A percentile compares a stretch with the other conserved stretches of the same genome.
Conservation (phyloP, 306 rosid genomes). For the Acacia melanoxylon region DNA sequence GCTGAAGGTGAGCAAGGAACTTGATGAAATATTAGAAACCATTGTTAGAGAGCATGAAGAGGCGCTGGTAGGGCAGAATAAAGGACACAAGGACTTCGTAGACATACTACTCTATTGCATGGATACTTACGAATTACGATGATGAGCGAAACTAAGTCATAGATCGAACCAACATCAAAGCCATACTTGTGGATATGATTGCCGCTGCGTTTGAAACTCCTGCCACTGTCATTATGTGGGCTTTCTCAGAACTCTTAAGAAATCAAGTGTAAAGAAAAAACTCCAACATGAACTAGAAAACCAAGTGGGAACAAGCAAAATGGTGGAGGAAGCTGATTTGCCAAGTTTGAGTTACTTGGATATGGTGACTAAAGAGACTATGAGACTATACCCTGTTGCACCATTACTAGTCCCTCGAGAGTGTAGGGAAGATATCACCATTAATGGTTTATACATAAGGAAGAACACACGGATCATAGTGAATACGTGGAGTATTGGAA, state of each 20-base stretch:
- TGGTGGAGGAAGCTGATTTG: slow-evolving; percentile 44
- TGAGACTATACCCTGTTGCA: slow-evolving; percentile 40
- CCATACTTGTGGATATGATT: slow-evolving; percentile 39
- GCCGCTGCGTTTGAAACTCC: slow-evolving; percentile 31
- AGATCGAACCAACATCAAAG: slow-evolving; percentile 45
- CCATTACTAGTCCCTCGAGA: slow-evolving; percentile 39
- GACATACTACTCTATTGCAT: slow-evolving; percentile 34
- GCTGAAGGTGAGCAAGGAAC: slow-evolving; percentile 20
- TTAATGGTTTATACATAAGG: slow-evolving; percentile 43
- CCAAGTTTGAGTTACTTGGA: slow-evolving; percentile 33
- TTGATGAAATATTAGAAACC: slow-evolving; percentile 35
- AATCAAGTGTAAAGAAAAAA: slow-evolving; percentile 39
- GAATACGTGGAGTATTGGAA: slow-evolving; percentile 44
- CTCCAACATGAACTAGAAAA: slow-evolving; percentile 48
- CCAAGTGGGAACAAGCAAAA: slow-evolving; percentile 32
- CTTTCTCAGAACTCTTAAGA: slow-evolving; percentile 42
- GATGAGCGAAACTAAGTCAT: slow-evolving; percentile 17
- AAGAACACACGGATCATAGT: slow-evolving; percentile 32
- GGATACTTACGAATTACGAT: slow-evolving; percentile 36
- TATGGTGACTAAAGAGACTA: slow-evolving; percentile 48
- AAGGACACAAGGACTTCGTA: slow-evolving; percentile 24
- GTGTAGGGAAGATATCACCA: slow-evolving; percentile 27
- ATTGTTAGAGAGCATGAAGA: slow-evolving; percentile 38
- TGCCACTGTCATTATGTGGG: slow-evolving; percentile 36
- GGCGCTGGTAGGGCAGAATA: neutral